Evolutionary conservation across 192 early-diverging fungal genomes (phyloP), one percentile per base, ranked within the genome.

Genomic region (Backusella macrospora): DNA sequence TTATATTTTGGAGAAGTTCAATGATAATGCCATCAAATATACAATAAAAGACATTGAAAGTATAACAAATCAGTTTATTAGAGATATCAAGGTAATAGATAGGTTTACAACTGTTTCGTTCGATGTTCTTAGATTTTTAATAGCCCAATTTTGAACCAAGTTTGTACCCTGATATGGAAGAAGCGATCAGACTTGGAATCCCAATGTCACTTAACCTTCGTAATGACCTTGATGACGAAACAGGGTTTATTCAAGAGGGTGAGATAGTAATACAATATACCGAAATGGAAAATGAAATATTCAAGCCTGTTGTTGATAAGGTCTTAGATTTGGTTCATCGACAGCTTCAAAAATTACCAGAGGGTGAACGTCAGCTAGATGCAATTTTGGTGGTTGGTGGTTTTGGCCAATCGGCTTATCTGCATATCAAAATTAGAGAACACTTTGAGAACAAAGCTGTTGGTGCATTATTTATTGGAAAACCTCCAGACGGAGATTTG

Each of bases 81-180:
- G 78, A 23, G 62, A 73, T 0, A 80, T 83, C 71, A 83, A 83
- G 76, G 76, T 78, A 69, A 72, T 47, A 66, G 43, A 40, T 37
- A 13, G 9, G 18, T 5, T n/a, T 15, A 10, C 6, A 18, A 52
- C 0, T 9, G 0, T 1, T 52, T 8, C n/a, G 6, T 52, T 52
- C 10, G 48, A 18, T 52, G 7, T 21, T 18, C 48, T 52, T 52
- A 52, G 7, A 18, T 21, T 0, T 38, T 47, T 18, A 44, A 37
- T 39, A 86, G 80, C 82, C 82, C 46, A 75, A 86, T 47, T 86
- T 86, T 49, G 82, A 86, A 26, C 77, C 81, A 26, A 38, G 12
- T 74, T 5, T 80, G 79, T n/a, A 52, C 0, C 15, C 48, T 18
- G 0, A 21, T n/a, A n/a, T n/a, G n/a, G n/a, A n/a, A n/a, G n/a